Percentiles rank a stretch among this genome's conserved stretches.
phyloP scores from a whole-genome alignment of 202 grass and related monocot species.

The Zizania palustris region DNA sequence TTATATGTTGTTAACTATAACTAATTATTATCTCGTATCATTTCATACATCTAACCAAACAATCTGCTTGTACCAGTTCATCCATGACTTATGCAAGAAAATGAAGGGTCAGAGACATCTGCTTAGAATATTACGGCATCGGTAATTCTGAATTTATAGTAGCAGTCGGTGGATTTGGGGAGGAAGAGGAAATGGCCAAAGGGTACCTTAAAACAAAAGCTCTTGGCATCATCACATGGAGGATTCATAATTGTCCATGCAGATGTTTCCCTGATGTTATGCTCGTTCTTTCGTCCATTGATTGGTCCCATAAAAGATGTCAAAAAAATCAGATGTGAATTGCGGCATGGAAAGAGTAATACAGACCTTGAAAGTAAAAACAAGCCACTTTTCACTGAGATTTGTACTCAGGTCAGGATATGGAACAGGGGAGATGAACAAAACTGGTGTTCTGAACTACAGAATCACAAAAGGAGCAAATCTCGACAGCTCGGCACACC shows the following conservation, averaged over 20 bases:
- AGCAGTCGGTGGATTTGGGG: slow-evolving; percentile 13
- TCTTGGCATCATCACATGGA: slow-evolving; percentile 34
- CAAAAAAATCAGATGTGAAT: neutral
- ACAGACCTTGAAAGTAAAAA: neutral
- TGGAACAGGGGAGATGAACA: neutral
- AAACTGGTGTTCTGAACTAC: neutral
- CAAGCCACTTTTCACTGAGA: neutral
- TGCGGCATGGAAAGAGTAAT: neutral
- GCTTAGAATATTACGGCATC: neutral
- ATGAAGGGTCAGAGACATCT: neutral
- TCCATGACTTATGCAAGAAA: no score
- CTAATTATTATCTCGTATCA: no score
- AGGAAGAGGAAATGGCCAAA: slow-evolving; percentile 8
- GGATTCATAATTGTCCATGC: neutral
- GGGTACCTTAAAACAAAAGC: neutral
- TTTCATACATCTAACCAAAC: no score
- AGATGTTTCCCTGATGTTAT: neutral
- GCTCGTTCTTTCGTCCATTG: slow-evolving; percentile 7
- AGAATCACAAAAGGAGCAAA: neutral
- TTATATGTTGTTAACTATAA: no score
- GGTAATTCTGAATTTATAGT: neutral
- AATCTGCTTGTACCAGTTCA: no score
- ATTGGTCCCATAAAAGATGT: slow-evolving; percentile 1
- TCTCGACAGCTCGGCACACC: neutral
- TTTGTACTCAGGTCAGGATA: neutral